phyloP scores from a whole-genome alignment of 192 early-diverging fungal genomes.

The Podila epigama region DNA sequence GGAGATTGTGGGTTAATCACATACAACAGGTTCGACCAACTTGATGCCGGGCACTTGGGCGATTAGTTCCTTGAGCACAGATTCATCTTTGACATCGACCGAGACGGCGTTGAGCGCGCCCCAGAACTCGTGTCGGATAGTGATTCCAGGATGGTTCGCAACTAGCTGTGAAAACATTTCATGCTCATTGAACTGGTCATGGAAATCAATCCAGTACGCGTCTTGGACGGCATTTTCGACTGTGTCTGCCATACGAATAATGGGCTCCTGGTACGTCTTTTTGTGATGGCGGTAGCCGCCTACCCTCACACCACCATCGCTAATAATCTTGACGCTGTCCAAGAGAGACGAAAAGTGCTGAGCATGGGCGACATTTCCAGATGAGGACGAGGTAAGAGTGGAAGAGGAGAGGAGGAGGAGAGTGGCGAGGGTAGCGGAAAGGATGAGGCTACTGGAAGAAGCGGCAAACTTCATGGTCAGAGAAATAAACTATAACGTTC shows the following conservation, averaged over 20 bases:
- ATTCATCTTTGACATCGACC: constrained; percentile 15
- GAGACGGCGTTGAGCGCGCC: constrained; percentile 29
- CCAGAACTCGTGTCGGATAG: constrained; percentile 40
- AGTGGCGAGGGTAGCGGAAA: constrained; percentile 12
- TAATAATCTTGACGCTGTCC: constrained; percentile 14
- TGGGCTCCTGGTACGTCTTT: constrained; percentile 28
- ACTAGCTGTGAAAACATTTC: constrained; percentile 21
- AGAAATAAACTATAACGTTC: too few species aligned
- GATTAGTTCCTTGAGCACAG: constrained; percentile 23
- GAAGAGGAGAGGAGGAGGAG: constrained; percentile 6
- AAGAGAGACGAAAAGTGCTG: constrained; percentile 14
- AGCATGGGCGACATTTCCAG: not conserved
- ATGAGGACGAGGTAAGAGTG: not conserved
- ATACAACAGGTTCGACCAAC: constrained; percentile 42
- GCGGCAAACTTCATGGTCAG: constrained; percentile 16
- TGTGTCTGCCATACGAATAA: constrained; percentile 11
- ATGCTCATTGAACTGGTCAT: constrained; percentile 30
- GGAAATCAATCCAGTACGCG: constrained; percentile 48
- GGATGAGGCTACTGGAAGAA: constrained; percentile 3
- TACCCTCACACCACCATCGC: constrained; percentile 27
- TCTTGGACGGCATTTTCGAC: constrained; percentile 29
- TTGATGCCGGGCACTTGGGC: constrained; percentile 22
- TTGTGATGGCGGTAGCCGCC: constrained; percentile 29
- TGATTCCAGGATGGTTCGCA: constrained; percentile 25
- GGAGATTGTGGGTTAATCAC: not conserved